Evolutionary conservation across 345 rosid genomes (phyloP), one percentile per base, ranked within the genome.

Genomic region (Eucalyptus sp.): DNA sequence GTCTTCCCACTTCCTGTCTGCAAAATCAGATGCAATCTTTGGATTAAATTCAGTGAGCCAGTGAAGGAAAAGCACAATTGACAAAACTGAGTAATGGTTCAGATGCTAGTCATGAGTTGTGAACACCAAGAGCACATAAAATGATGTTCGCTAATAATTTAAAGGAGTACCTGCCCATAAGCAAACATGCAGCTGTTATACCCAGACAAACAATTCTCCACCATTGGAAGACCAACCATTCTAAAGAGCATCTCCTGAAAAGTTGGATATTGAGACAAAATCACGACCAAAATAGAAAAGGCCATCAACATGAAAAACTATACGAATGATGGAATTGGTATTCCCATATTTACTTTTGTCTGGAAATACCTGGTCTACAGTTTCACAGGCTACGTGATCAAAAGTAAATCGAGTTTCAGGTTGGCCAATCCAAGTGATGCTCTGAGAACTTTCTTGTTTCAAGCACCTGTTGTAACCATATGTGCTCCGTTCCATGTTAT

Each of bases 1-100:
- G 98, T 97, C 95, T 98, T 98, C n/a, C 99, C 99, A 89, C 99
- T 97, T 91, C 99, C 98, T 86, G 99, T 98, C 99, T 98, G 95
- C 93, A 94, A 52, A 52, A 91, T 92, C 87, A 50, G 51, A 88
- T 41, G 81, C 49, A 76, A 60, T 33, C 76, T 50, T 87, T 86
- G 48, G 46, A 71, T 71, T 71, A 71, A 71, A 71, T 37, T 71
- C 14, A 10, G 14, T 5, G 46, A 71, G 46, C 25, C 83, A 71
- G 27, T 37, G 46, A 37, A 71, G 46, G 83, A 71, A 71, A 71
- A 71, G 46, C 46, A 71, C 46, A 37, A 6, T 18, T 22, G 37
- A 71, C 83, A 71, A 71, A 71, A 37, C 48, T 71, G 27, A 71
- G 48, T 20, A 64, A 33, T 71, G 83, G 46, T 13, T 71, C 7